phyloP scores from a whole-genome alignment of 768 basidiomycete species.

The Lactarius akahatsu region DNA sequence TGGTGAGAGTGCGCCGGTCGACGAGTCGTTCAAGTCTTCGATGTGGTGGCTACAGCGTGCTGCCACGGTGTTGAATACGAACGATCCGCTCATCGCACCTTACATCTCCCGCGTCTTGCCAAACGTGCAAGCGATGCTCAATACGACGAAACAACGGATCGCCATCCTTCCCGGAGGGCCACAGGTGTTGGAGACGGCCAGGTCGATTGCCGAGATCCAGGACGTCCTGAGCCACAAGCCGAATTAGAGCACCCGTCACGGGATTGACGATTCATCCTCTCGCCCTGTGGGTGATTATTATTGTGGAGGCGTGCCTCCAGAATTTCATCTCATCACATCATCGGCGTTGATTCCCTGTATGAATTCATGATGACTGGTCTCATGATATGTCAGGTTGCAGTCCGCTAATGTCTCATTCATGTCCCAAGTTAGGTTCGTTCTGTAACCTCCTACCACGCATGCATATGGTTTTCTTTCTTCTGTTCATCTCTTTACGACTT shows the following conservation, averaged over 20 bases:
- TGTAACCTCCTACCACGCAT: constrained; percentile 7
- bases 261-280: constrained; percentile 7
- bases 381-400: constrained; percentile 25
- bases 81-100: constrained; percentile 77
- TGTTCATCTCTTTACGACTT: constrained; percentile 19
- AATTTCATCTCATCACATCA: constrained; percentile 4
- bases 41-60: constrained; percentile 88
- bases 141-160: constrained; percentile 77
- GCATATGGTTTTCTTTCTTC: constrained; percentile 6
- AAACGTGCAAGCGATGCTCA: constrained; percentile 71
- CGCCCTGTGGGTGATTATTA: constrained; percentile 21
- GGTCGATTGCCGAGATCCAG: constrained; percentile 72
- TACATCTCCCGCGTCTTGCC: constrained; percentile 81
- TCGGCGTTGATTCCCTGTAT: constrained; percentile 28
- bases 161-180: constrained; percentile 73
- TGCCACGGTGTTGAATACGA: constrained; percentile 66
- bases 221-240: constrained; percentile 58
- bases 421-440: constrained; percentile 3
- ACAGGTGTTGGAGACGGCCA: constrained; percentile 63
- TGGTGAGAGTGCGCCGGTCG: constrained; percentile 71
- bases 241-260: constrained; percentile 16
- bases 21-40: constrained; percentile 78
- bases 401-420: constrained; percentile 19
- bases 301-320: constrained; percentile 23
- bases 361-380: constrained; percentile 22